Conservation (phyloP, 225 moss, liverwort and hornwort species). For the Ulota crispa region DNA sequence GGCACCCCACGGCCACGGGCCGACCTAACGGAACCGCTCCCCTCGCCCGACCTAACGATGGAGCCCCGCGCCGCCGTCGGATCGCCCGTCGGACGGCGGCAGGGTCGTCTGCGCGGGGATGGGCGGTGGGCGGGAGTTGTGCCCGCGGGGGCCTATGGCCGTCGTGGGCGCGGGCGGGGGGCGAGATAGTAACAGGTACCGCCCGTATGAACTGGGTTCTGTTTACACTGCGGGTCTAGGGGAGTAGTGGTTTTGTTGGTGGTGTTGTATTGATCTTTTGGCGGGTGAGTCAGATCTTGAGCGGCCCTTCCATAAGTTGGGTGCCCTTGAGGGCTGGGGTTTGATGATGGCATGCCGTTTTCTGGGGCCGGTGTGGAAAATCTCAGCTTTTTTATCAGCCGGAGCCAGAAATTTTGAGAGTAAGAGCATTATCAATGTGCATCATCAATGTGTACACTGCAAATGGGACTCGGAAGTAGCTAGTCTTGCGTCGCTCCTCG, state of each 20-base stretch:
- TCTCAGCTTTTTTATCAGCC: too few relatives aligned
- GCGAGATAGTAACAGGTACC: conserved; percentile 37
- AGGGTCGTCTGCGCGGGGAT: neutral
- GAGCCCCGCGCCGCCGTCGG: neutral
- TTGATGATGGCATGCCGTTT: neutral
- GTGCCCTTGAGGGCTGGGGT: neutral
- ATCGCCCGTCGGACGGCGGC: neutral
- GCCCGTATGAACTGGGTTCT: neutral
- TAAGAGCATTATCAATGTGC: too few relatives aligned
- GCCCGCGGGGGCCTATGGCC: neutral
- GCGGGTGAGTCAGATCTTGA: conserved; percentile 23
- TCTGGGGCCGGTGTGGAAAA: too few relatives aligned
- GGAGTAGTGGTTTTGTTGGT: neutral
- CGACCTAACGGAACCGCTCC: conserved; percentile 27
- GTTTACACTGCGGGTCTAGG: neutral
- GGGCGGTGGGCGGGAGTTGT: neutral
- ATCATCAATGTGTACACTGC: too few relatives aligned
- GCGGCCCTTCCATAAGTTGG: conserved; percentile 29
- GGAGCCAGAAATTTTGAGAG: too few relatives aligned
- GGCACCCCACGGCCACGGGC: conserved; percentile 22
- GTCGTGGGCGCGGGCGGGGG: neutral
- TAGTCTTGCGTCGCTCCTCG: too few relatives aligned
- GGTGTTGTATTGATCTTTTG: neutral
- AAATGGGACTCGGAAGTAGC: too few relatives aligned
- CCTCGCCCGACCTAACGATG: conserved; percentile 29